phyloP scores from a whole-genome alignment of 2,329 filamentous ascomycete genomes.

The Fusarium humuli region DNA sequence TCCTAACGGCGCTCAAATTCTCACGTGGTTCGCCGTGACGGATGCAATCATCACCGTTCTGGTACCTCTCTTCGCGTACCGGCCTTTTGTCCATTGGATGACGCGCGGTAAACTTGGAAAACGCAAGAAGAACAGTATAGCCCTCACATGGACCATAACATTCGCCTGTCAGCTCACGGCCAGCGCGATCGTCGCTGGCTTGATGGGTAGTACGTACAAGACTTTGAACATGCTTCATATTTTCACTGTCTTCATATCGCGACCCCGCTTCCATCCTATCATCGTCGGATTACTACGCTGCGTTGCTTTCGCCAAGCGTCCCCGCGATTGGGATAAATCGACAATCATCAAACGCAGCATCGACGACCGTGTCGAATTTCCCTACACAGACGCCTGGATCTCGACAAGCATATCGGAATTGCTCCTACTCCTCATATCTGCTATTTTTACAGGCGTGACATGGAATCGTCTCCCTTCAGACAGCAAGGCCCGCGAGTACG shows the following conservation, averaged over 20 bases:
- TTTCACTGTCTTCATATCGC: constrained; percentile 39
- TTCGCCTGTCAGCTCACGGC: constrained; percentile 37
- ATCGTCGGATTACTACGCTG: constrained; percentile 38
- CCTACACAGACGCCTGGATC: constrained; percentile 43
- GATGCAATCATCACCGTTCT: constrained; percentile 35
- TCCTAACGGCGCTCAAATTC: constrained; percentile 19
- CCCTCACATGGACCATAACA: constrained; percentile 29
- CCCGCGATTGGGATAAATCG: constrained; percentile 36
- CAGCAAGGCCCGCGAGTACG: constrained; percentile 20
- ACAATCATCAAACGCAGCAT: constrained; percentile 24
- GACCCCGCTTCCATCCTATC: constrained; percentile 39
- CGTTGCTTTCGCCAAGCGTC: constrained; percentile 22
- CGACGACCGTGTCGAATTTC: constrained; percentile 43
- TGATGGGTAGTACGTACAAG: constrained; percentile 36
- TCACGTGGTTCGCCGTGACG: constrained; percentile 37
- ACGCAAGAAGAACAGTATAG: constrained; percentile 21
- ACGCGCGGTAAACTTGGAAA: constrained; percentile 30
- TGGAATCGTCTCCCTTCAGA: constrained; percentile 37
- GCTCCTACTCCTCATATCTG: constrained; percentile 32
- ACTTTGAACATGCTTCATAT: constrained; percentile 41
- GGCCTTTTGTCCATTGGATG: constrained; percentile 36
- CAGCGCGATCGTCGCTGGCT: constrained; percentile 37
- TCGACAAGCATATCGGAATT: constrained; percentile 33
- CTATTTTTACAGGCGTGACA: constrained; percentile 43
- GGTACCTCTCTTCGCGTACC: constrained; percentile 27